phyloP scores from a whole-genome alignment of 2,329 filamentous ascomycete species.

The Conoideocrella luteorostrata region DNA sequence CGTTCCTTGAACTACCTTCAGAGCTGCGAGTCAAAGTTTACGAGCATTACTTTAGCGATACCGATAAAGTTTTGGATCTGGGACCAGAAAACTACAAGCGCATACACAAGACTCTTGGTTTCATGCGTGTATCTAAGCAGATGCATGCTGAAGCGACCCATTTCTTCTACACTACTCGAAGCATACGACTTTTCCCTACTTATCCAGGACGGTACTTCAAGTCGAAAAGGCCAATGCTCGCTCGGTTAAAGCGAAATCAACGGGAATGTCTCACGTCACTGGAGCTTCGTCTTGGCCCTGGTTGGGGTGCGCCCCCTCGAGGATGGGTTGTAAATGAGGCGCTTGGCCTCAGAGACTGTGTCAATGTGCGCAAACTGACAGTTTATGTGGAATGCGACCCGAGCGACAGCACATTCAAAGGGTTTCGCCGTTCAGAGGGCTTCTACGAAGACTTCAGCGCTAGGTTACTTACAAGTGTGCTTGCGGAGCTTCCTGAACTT shows the following conservation, averaged over 20 bases:
- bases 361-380: conserved; percentile 50
- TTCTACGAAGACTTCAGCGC: conserved; percentile 66
- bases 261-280: conserved; percentile 55
- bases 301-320: conserved; percentile 63
- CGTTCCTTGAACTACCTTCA: conserved; percentile 60
- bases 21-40: conserved; percentile 68
- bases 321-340: conserved; percentile 63
- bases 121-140: conserved; percentile 55
- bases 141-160: conserved; percentile 59
- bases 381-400: conserved; percentile 71
- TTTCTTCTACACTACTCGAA: conserved; percentile 57
- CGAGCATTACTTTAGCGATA: conserved; percentile 50
- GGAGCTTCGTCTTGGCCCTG: conserved; percentile 66
- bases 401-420: conserved; percentile 58
- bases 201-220: conserved; percentile 62
- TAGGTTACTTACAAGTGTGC: conserved; percentile 48
- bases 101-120: conserved; percentile 51
- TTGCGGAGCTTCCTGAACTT: conserved; percentile 51
- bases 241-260: conserved; percentile 56
- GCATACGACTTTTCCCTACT: conserved; percentile 61
- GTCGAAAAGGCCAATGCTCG: conserved; percentile 64
- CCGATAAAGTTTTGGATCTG: conserved; percentile 55
- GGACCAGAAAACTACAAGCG: conserved; percentile 59
- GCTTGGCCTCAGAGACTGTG: conserved; percentile 58
- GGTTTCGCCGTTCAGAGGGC: conserved; percentile 57